A percentile compares a stretch with the other conserved stretches of the same genome.
Conservation (phyloP, 768 basidiomycete species). For the Suillus fuscotomentosus region DNA sequence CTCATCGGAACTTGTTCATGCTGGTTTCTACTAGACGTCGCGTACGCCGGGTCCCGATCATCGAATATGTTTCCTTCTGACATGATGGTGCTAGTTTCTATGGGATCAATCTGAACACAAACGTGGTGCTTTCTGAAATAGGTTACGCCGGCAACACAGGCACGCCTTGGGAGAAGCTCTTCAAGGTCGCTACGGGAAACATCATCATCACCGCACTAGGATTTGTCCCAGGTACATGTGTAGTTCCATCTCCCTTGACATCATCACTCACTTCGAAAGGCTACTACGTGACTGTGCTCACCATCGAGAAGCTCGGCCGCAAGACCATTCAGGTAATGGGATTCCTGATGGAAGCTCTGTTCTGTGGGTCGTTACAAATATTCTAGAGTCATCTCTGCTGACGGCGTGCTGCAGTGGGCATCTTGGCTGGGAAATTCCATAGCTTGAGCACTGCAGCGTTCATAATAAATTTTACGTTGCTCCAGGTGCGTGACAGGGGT, state of each 20-base stretch:
- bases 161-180: constrained; percentile 61
- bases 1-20: constrained; percentile 65
- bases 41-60: constrained; percentile 35
- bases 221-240: constrained; percentile 64
- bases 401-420: constrained; percentile 43
- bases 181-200: constrained; percentile 64
- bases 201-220: constrained; percentile 74
- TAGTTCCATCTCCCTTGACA: background rate
- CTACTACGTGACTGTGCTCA: constrained; percentile 67
- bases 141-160: constrained; percentile 61
- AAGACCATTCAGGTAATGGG: constrained; percentile 78
- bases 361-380: constrained; percentile 41
- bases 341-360: constrained; percentile 67
- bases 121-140: constrained; percentile 73
- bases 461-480: constrained; percentile 69
- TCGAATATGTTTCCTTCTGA: background rate
- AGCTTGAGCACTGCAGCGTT: constrained; percentile 56
- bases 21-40: constrained; percentile 79
- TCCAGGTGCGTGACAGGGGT: constrained; percentile 42
- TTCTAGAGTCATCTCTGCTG: constrained; percentile 5
- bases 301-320: constrained; percentile 71
- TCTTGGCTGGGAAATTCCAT: constrained; percentile 67
- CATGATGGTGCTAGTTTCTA: constrained; percentile 51
- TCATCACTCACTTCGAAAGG: constrained; percentile 33
- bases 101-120: constrained; percentile 75